A percentile compares a stretch with the other conserved stretches of the same genome.
Conservation (phyloP, 2,329 filamentous ascomycete species). For the Aureobasidium namibiae region DNA sequence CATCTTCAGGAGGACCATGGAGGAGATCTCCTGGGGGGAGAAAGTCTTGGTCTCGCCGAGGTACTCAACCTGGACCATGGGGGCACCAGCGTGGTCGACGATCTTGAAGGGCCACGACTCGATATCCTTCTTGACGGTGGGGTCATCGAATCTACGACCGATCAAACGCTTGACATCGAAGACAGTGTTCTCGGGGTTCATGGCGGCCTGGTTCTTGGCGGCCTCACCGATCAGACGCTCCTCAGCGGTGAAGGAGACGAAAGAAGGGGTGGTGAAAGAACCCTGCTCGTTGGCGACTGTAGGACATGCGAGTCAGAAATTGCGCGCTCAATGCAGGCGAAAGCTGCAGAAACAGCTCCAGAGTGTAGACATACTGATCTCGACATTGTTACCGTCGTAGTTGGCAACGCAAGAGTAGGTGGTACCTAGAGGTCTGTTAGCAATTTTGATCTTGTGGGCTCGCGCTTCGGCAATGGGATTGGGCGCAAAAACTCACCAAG, state of each 20-base stretch:
- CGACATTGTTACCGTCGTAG: slow-evolving; percentile 98
- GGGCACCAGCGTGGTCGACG: slow-evolving; percentile 77
- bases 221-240: slow-evolving; percentile 99
- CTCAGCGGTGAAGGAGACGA: slow-evolving; percentile 97
- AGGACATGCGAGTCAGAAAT: slow-evolving; percentile 14
- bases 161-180: slow-evolving; percentile 99
- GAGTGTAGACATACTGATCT: slow-evolving; percentile 65
- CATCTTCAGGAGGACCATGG: slow-evolving; percentile 99
- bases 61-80: slow-evolving; percentile 92
- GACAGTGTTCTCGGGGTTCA: slow-evolving; percentile 97
- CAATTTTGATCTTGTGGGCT: slow-evolving; percentile 7
- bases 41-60: slow-evolving; percentile 91
- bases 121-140: slow-evolving; percentile 96
- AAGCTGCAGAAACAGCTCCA: neutral
- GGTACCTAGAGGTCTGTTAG: slow-evolving; percentile 57
- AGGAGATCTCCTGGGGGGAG: slow-evolving; percentile 96
- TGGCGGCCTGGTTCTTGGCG: slow-evolving; percentile 99
- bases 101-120: slow-evolving; percentile 99
- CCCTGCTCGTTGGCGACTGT: slow-evolving; percentile 97
- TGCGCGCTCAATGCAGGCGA: neutral
- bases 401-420: slow-evolving; percentile 99
- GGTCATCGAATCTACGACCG: slow-evolving; percentile 89
- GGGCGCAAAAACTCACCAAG: slow-evolving; percentile 61
- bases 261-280: slow-evolving; percentile 96
- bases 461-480: slow-evolving; percentile 6